Conservation (phyloP, 2,329 filamentous ascomycete species). For the Pleoardoris graminearum region DNA sequence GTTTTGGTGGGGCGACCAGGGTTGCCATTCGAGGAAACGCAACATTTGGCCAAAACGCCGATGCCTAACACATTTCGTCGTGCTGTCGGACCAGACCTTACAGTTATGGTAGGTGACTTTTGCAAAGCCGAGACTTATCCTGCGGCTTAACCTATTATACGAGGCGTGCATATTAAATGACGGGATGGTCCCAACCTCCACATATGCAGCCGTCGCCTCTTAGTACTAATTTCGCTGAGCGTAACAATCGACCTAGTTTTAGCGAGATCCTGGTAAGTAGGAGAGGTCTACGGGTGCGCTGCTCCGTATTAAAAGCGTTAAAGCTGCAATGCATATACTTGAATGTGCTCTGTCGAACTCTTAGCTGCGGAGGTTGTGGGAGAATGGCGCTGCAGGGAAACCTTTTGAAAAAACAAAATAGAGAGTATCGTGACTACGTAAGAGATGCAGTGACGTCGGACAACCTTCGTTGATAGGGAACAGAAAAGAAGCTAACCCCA, state of each 20-base stretch:
- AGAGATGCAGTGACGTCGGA: too few relatives aligned
- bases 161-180: constrained; percentile 6
- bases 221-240: not conserved
- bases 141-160: too few relatives aligned
- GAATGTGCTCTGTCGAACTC: not conserved
- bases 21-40: constrained; percentile 13
- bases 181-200: constrained; percentile 6
- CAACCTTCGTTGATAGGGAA: too few relatives aligned
- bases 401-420: too few relatives aligned
- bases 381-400: too few relatives aligned
- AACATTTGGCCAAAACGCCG: constrained; percentile 1
- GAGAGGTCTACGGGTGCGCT: not conserved
- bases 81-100: not conserved
- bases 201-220: constrained; percentile 16
- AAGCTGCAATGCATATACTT: not conserved
- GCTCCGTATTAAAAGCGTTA: constrained; percentile 17
- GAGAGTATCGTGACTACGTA: too few relatives aligned
- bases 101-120: too few relatives aligned
- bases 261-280: not conserved
- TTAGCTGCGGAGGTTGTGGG: not conserved
- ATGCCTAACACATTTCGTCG: not conserved
- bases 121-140: too few relatives aligned
- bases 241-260: constrained; percentile 16
- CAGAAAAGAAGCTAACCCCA: too few relatives aligned
- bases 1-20: constrained; percentile 19